Conservation (phyloP, 345 rosid genomes). For the Syzygium jambos region DNA sequence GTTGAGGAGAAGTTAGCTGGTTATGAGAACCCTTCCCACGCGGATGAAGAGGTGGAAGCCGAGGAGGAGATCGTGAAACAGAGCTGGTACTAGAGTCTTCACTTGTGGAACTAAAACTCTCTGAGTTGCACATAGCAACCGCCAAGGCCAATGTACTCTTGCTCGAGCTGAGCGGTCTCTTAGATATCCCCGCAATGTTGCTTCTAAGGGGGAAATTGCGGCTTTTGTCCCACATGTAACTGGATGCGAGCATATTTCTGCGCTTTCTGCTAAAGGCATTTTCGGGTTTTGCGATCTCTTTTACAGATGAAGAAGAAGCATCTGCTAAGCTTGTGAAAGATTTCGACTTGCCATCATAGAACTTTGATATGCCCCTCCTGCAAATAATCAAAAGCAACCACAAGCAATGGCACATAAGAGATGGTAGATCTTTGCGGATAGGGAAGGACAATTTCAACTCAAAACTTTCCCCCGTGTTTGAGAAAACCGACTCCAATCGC, state of each 20-base stretch:
- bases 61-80: conserved; percentile 36
- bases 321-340: conserved; percentile 55
- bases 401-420: not conserved
- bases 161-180: conserved; percentile 48
- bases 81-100: conserved; percentile 44
- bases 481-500: not conserved
- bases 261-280: conserved; percentile 47
- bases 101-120: conserved; percentile 47
- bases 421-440: not conserved
- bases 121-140: conserved; percentile 52
- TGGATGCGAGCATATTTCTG: conserved; percentile 49
- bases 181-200: conserved; percentile 30
- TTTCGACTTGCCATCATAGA: conserved; percentile 78
- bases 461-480: not conserved
- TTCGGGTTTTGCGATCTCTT: conserved; percentile 71
- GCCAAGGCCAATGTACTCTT: conserved; percentile 66
- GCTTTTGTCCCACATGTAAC: conserved; percentile 56
- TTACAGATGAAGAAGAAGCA: conserved; percentile 37
- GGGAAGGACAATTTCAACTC: not conserved
- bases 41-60: conserved; percentile 74
- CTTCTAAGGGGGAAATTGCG: conserved; percentile 10
- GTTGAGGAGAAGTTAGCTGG: conserved; percentile 12
- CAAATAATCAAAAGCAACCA: not conserved
- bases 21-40: conserved; percentile 19
- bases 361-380: conserved; percentile 82